Evolutionary conservation across 2,329 filamentous ascomycete genomes (phyloP).

Genomic region (Aspergillus luchuensis): DNA sequence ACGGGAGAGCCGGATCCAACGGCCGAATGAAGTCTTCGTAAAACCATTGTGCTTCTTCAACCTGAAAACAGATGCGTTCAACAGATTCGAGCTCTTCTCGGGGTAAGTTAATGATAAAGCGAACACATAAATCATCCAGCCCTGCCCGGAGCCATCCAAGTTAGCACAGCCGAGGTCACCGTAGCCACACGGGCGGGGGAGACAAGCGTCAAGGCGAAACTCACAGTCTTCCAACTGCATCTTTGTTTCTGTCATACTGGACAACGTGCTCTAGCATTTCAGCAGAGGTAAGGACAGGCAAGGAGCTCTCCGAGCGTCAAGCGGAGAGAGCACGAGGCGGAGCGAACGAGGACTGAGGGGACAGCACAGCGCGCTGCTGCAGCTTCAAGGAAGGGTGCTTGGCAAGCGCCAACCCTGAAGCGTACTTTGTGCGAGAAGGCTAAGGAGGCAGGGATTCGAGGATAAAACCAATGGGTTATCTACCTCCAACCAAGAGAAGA

Average conservation of each 20-base stretch:
- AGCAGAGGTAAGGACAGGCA: conserved; percentile 29
- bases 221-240: conserved; percentile 90
- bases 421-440: conserved; percentile 13
- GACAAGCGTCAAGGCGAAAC: conserved; percentile 27
- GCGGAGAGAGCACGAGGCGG: conserved; percentile 21
- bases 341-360: conserved; percentile 20
- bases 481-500: conserved; percentile 1
- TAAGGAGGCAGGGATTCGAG: neutral
- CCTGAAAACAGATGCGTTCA: conserved; percentile 94
- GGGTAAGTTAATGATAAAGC: conserved; percentile 97
- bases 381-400: conserved; percentile 33
- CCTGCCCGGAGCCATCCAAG: conserved; percentile 52
- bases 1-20: conserved; percentile 79
- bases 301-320: conserved; percentile 27
- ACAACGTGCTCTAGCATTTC: conserved; percentile 64
- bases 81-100: conserved; percentile 86
- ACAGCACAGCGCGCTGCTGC: conserved; percentile 24
- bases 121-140: conserved; percentile 96
- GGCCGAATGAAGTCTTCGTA: conserved; percentile 99
- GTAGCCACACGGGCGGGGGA: neutral
- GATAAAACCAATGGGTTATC: conserved; percentile 10
- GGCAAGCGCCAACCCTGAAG: conserved; percentile 30
- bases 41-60: conserved; percentile 99
- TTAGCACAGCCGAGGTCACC: conserved; percentile 24
- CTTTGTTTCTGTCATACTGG: conserved; percentile 72